Evolutionary conservation across 1,139 yeast species (phyloP), one percentile per base, ranked within the genome.

Genomic region (Pichia cactophila): DNA sequence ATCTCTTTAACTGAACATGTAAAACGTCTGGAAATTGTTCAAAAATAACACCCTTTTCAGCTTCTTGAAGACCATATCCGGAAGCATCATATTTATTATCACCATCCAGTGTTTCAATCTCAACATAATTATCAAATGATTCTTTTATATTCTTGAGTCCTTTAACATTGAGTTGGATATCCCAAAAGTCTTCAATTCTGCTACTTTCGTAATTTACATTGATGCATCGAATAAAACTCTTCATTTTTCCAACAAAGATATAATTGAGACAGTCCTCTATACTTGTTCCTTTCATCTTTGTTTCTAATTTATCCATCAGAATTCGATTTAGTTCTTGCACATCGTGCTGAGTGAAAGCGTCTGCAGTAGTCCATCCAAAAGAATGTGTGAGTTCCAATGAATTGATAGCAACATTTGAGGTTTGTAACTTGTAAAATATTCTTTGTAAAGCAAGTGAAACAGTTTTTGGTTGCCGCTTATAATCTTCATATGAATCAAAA

Each of bases 311-410:
- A 65, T 92, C 99, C 97, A 94, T 92, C 63, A 92, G 74, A 40
- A 94, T 90, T 60, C 99, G 83, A 64, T 90, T 89, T 65, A 94
- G 75, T 65, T 92, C 99, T 65, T 94, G 98, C 16, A 92, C 97
- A 64, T 92, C 99, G 66, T 92, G 98, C 67, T 92, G 99, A 8
- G 96, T 87, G 65, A 92, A 94, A 0, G 97, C 96, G 60, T 92
- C 98, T 11, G 84, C 83, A 10, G 89, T 78, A 64, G 90, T 96
- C 99, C 99, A 92, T 11, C 99, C 98, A 72, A 92, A 92, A 0
- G 97, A 84, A 54, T 80, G 79, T 0, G 98, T 92, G 51, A 92
- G 73, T 62, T 88, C 96, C 56, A 80, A 66, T 0, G 99, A 92
- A 50, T 87, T 94, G 5, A 90, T 81, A 0, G 97, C 87, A 28